Conservation (phyloP, 2,329 filamentous ascomycete species). For the Fragosphaeria purpurea region DNA sequence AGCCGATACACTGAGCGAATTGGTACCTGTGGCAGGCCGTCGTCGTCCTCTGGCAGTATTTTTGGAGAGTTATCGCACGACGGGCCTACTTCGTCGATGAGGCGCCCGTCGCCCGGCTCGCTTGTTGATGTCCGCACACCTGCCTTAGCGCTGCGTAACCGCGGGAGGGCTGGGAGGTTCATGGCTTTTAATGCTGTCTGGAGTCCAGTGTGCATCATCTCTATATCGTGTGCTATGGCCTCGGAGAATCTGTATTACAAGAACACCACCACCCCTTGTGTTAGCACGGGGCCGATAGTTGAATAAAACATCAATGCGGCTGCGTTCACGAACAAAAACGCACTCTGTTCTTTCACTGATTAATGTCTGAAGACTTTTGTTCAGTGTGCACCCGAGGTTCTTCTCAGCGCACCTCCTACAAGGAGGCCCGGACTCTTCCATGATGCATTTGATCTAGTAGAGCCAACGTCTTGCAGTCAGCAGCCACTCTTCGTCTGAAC, state of each 20-base stretch:
- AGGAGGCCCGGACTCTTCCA: constrained; percentile 29
- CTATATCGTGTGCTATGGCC: constrained; percentile 3
- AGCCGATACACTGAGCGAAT: constrained; percentile 28
- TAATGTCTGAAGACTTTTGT: constrained; percentile 31
- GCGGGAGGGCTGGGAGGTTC: neutral
- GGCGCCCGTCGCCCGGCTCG: neutral
- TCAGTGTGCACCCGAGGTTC: constrained; percentile 27
- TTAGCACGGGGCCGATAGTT: no score
- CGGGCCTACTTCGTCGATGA: constrained; percentile 10
- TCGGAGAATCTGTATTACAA: neutral
- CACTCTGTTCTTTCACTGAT: constrained; percentile 31
- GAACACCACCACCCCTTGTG: no score
- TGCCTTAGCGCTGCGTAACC: neutral
- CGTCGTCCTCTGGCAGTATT: constrained; percentile 19
- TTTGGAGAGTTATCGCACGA: constrained; percentile 19
- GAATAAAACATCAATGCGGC: neutral
- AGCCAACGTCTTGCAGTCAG: neutral
- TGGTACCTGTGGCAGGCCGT: constrained; percentile 26
- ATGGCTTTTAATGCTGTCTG: constrained; percentile 7
- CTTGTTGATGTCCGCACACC: neutral
- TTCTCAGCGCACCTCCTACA: constrained; percentile 27
- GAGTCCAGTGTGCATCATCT: constrained; percentile 6
- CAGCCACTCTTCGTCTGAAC: no score
- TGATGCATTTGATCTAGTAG: constrained; percentile 29
- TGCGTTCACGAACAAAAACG: constrained; percentile 4